These are phyloP conservation scores for Colletotrichum lupini DNA, from an alignment of 2,329 filamentous ascomycete genomes.

Conservation along the genomic window DNA sequence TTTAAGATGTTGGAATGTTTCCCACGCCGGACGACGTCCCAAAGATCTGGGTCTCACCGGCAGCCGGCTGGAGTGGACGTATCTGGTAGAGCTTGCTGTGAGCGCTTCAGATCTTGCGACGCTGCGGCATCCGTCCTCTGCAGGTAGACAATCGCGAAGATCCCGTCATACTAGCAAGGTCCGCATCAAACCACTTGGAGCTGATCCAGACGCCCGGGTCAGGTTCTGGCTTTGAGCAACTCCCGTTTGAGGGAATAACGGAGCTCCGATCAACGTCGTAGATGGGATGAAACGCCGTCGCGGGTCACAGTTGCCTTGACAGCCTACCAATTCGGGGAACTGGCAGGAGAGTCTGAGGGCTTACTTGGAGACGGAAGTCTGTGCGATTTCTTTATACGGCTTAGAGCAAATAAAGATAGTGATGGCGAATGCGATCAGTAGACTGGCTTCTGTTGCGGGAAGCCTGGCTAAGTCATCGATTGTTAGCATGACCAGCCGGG, in stretches of 20 bases:
- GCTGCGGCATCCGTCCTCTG: not conserved
- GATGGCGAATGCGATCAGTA: not conserved
- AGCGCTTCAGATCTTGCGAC: not conserved
- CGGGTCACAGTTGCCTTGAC: not conserved
- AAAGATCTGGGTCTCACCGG: not conserved
- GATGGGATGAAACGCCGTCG: constrained; percentile 9
- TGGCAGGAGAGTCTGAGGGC: not conserved
- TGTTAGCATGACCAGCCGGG: not conserved
- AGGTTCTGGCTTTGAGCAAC: not conserved
- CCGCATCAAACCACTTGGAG: not conserved
- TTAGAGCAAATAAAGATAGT: not conserved
- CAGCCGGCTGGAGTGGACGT: not conserved
- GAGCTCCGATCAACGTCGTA: constrained; percentile 17
- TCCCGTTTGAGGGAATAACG: constrained; percentile 3
- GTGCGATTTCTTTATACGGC: not conserved
- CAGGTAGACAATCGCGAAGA: too few relatives aligned
- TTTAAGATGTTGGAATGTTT: not conserved
- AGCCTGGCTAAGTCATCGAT: not conserved
- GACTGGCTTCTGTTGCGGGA: not conserved
- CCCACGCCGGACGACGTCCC: not conserved
- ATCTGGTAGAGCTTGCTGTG: constrained; percentile 17
- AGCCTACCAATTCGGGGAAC: not conserved
- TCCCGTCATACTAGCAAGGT: not conserved
- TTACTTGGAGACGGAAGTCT: not conserved
- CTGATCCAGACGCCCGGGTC: not conserved